Conservation (phyloP, 495 filamentous ascomycete genomes). For the Penicillium cinerascens region DNA sequence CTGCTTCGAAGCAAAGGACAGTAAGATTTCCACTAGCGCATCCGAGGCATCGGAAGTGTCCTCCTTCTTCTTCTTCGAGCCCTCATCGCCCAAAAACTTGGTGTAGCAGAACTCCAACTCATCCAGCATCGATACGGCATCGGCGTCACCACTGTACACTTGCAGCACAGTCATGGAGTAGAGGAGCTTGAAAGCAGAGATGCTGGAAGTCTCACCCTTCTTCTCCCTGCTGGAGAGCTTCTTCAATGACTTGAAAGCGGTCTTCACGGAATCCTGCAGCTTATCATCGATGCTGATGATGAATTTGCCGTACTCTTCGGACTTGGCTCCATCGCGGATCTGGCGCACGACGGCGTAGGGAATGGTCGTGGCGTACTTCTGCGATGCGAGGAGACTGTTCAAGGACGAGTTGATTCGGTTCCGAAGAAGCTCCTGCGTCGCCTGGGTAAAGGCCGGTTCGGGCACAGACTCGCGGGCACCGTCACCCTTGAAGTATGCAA, state of each 20-base stretch:
- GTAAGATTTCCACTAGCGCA: conserved; percentile 78
- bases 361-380: conserved; percentile 47
- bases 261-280: conserved; percentile 54
- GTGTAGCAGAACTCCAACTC: conserved; percentile 72
- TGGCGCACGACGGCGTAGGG: conserved; percentile 50
- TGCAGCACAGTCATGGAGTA: conserved; percentile 85
- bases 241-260: conserved; percentile 62
- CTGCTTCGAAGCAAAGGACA: conserved; percentile 82
- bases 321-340: conserved; percentile 45
- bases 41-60: conserved; percentile 62
- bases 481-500: conserved; percentile 39
- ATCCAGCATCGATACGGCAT: conserved; percentile 70
- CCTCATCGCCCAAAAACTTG: conserved; percentile 50
- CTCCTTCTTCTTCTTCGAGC: conserved; percentile 44
- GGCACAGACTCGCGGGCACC: conserved; percentile 23
- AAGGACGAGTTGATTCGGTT: conserved; percentile 64
- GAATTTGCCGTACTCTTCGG: conserved; percentile 41
- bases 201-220: conserved; percentile 31
- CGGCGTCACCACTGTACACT: conserved; percentile 82
- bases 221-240: conserved; percentile 63
- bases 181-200: conserved; percentile 68
- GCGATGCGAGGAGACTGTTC: conserved; percentile 64
- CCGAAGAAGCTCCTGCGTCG: conserved; percentile 66
- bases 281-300: conserved; percentile 62
- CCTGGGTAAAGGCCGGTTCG: conserved; percentile 49